Conservation (phyloP, 306 rosid species). For the Vigna reflexopilosa region DNA sequence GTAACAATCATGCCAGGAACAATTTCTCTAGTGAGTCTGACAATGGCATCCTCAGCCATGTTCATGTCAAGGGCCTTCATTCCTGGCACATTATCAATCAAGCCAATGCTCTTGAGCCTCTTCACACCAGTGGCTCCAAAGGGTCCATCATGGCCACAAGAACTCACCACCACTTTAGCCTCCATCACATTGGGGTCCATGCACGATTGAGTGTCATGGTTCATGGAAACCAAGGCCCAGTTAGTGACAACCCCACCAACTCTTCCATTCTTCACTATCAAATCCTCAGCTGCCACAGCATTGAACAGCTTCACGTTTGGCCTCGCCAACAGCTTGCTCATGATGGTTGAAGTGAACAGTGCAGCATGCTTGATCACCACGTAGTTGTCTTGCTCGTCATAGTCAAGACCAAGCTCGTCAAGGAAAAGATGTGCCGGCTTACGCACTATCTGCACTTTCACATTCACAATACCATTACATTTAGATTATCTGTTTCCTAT, state of each 20-base stretch:
- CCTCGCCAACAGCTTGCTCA: slow-evolving; percentile 82
- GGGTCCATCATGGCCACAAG: slow-evolving; percentile 95
- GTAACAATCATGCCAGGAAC: slow-evolving; percentile 95
- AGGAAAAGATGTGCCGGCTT: slow-evolving; percentile 84
- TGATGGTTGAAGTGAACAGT: slow-evolving; percentile 89
- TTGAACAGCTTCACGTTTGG: slow-evolving; percentile 94
- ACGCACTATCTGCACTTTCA: slow-evolving; percentile 56
- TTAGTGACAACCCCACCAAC: slow-evolving; percentile 90
- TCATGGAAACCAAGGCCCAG: slow-evolving; percentile 92
- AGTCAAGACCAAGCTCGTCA: slow-evolving; percentile 71
- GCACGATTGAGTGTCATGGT: slow-evolving; percentile 90
- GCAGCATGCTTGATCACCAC: slow-evolving; percentile 92
- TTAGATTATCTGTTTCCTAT: too few species aligned
- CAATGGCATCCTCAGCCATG: slow-evolving; percentile 86
- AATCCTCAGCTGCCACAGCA: slow-evolving; percentile 85
- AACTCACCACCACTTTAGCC: slow-evolving; percentile 87
- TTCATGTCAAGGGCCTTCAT: slow-evolving; percentile 97
- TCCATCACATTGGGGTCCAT: slow-evolving; percentile 99
- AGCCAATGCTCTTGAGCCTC: slow-evolving; percentile 78
- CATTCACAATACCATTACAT: not conserved
- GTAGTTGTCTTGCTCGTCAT: slow-evolving; percentile 82
- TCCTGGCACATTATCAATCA: slow-evolving; percentile 75
- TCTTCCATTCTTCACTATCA: slow-evolving; percentile 72
- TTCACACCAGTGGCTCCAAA: slow-evolving; percentile 93
- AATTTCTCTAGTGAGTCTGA: slow-evolving; percentile 73